phyloP scores from a whole-genome alignment of 1,284 basidiomycete species.

The Pulchroboletus neoregius region DNA sequence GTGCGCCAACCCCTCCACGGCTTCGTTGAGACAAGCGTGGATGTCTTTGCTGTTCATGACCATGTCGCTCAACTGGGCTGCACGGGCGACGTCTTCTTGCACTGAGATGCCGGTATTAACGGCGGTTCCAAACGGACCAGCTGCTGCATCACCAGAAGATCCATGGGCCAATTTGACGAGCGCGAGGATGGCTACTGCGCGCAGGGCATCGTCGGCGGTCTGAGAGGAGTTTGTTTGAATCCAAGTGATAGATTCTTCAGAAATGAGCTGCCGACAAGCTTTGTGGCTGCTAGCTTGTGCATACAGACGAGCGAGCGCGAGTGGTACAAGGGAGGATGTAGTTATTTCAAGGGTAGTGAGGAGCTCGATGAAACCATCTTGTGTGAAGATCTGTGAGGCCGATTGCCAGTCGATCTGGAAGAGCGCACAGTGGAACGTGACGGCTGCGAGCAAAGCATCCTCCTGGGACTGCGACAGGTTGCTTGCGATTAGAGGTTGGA shows the following conservation, averaged over 20 bases:
- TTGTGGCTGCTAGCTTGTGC: constrained; percentile 73
- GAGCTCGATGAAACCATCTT: constrained; percentile 58
- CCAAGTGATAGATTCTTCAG: constrained; percentile 57
- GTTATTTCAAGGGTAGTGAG: constrained; percentile 61
- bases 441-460: constrained; percentile 43
- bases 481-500: constrained; percentile 45
- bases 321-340: constrained; percentile 43
- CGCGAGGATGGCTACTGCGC: constrained; percentile 66
- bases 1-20: constrained; percentile 81
- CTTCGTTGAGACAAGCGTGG: constrained; percentile 49
- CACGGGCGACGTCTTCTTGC: constrained; percentile 45
- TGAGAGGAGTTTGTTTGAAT: constrained; percentile 53
- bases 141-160: constrained; percentile 43
- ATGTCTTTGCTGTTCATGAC: constrained; percentile 41
- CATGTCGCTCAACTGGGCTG: constrained; percentile 54
- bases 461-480: constrained; percentile 55
- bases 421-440: constrained; percentile 65
- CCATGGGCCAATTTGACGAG: constrained; percentile 74
- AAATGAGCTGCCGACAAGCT: constrained; percentile 58
- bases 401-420: constrained; percentile 72
- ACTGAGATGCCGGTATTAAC: constrained; percentile 34
- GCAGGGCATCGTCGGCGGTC: constrained; percentile 44
- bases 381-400: constrained; percentile 57
- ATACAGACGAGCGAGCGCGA: constrained; percentile 65
- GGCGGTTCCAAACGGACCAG: constrained; percentile 25